Conservation (phyloP, 129 eudicot species). For the Tanacetum coccineum region DNA sequence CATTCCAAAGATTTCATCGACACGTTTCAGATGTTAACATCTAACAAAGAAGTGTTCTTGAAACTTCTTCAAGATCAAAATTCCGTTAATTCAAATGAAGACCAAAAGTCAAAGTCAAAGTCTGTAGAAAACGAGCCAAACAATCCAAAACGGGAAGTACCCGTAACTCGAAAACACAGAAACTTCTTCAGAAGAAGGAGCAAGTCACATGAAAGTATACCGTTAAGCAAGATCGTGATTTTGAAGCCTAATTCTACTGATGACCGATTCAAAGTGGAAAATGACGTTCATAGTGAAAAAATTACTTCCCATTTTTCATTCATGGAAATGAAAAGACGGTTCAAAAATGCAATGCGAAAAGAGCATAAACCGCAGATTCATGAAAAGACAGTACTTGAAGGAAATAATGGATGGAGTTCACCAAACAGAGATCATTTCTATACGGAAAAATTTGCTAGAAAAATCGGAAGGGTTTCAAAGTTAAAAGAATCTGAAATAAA, state of each 20-base stretch:
- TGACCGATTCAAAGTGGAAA: conserved; percentile 29
- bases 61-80: conserved; percentile 41
- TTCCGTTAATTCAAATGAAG: conserved; percentile 19
- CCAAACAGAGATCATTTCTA: conserved; percentile 86
- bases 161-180: conserved; percentile 36
- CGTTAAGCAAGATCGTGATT: conserved; percentile 55
- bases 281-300: conserved; percentile 37
- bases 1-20: conserved; percentile 61
- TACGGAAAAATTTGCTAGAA: conserved; percentile 54
- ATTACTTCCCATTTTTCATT: conserved; percentile 57
- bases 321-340: conserved; percentile 38
- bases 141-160: conserved; percentile 24
- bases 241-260: conserved; percentile 65
- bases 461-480: conserved; percentile 39
- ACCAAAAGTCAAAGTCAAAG: conserved; percentile 27
- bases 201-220: conserved; percentile 59
- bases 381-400: conserved; percentile 55
- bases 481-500: conserved; percentile 29
- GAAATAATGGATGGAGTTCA: conserved; percentile 65
- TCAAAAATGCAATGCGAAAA: conserved; percentile 54
- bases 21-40: conserved; percentile 59
- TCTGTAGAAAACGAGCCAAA: conserved; percentile 29
- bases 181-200: conserved; percentile 71
- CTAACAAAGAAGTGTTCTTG: conserved; percentile 60
- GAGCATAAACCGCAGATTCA: conserved; percentile 36